A percentile compares a stretch with the other conserved stretches of the same genome.
Evolutionary conservation across 2,329 filamentous ascomycete genomes (phyloP).

Genomic region (Penicillium sp.): DNA sequence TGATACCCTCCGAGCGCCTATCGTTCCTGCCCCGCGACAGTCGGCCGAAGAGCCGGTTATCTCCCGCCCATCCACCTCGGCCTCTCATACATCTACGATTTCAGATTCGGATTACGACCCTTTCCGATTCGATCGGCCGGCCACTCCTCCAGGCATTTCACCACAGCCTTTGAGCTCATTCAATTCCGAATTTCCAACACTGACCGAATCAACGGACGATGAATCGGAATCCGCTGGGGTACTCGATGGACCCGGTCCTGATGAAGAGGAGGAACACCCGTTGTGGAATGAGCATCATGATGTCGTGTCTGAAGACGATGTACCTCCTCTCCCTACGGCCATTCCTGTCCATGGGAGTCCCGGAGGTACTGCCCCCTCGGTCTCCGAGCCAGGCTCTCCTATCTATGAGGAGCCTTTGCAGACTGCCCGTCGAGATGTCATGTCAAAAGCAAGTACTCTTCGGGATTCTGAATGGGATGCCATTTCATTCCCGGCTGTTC

Average conservation of each 20-base stretch:
- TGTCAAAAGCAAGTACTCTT: constrained; percentile 8
- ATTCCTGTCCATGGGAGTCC: constrained; percentile 28
- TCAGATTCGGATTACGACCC: constrained; percentile 49
- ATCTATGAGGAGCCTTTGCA: constrained; percentile 25
- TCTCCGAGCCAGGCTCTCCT: constrained; percentile 28
- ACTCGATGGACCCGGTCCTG: constrained; percentile 56
- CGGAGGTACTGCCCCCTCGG: constrained; percentile 14
- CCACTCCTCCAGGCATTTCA: constrained; percentile 30
- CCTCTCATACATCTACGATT: constrained; percentile 37
- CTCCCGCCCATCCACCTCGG: constrained; percentile 46
- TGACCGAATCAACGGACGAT: constrained; percentile 52
- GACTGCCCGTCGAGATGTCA: constrained; percentile 22
- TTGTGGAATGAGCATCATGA: constrained; percentile 27
- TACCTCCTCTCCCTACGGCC: constrained; percentile 33
- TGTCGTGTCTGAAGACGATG: constrained; percentile 18
- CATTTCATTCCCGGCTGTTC: constrained; percentile 44
- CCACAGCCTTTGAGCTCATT: constrained; percentile 41
- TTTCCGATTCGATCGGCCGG: constrained; percentile 46
- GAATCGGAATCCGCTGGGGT: constrained; percentile 58
- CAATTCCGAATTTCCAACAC: constrained; percentile 47
- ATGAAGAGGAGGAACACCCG: constrained; percentile 58
- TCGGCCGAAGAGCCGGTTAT: constrained; percentile 33
- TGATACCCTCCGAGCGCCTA: constrained; percentile 40
- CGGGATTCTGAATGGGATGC: constrained; percentile 17
- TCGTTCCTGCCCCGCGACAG: constrained; percentile 21